A percentile compares a stretch with the other conserved stretches of the same genome.
phyloP scores from a whole-genome alignment of 2,329 filamentous ascomycete genomes.

The Dactylellina leptospora region DNA sequence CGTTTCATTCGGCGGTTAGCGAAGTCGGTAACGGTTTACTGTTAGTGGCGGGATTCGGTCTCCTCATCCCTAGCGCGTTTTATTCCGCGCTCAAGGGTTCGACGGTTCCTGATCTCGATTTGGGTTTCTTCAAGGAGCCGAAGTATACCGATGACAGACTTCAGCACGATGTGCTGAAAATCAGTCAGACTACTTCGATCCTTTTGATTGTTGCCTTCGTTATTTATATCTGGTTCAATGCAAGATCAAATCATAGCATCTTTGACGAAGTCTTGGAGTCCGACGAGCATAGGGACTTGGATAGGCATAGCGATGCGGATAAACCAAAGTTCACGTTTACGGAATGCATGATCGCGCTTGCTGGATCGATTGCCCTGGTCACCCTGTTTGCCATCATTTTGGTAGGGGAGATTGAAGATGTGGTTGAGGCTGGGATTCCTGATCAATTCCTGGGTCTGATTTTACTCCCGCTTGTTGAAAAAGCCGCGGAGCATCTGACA shows the following conservation, averaged over 20 bases:
- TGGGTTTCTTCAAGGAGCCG: slow-evolving; percentile 60
- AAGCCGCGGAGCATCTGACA: slow-evolving; percentile 84
- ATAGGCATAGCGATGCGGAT: slow-evolving; percentile 68
- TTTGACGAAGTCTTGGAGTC: slow-evolving; percentile 77
- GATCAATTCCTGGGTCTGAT: slow-evolving; percentile 76
- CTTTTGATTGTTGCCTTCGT: slow-evolving; percentile 75
- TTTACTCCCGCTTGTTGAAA: slow-evolving; percentile 82
- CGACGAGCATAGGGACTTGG: slow-evolving; percentile 74
- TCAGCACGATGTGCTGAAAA: slow-evolving; percentile 67
- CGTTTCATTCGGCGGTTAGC: slow-evolving; percentile 77
- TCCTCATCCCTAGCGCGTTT: slow-evolving; percentile 60
- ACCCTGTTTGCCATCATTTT: slow-evolving; percentile 77
- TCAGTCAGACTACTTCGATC: slow-evolving; percentile 76
- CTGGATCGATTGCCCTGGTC: slow-evolving; percentile 73
- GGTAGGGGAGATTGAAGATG: slow-evolving; percentile 75
- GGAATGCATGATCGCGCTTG: slow-evolving; percentile 74
- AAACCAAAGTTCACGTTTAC: slow-evolving; percentile 78
- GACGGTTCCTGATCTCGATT: slow-evolving; percentile 57
- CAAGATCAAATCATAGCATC: slow-evolving; percentile 78
- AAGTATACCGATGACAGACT: slow-evolving; percentile 62
- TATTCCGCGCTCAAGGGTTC: slow-evolving; percentile 57
- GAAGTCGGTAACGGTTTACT: slow-evolving; percentile 81
- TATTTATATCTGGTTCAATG: slow-evolving; percentile 75
- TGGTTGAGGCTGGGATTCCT: slow-evolving; percentile 65
- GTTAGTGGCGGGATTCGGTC: slow-evolving; percentile 74